Conservation (phyloP, 2,329 filamentous ascomycete species). For the Diaporthe caulivora region DNA sequence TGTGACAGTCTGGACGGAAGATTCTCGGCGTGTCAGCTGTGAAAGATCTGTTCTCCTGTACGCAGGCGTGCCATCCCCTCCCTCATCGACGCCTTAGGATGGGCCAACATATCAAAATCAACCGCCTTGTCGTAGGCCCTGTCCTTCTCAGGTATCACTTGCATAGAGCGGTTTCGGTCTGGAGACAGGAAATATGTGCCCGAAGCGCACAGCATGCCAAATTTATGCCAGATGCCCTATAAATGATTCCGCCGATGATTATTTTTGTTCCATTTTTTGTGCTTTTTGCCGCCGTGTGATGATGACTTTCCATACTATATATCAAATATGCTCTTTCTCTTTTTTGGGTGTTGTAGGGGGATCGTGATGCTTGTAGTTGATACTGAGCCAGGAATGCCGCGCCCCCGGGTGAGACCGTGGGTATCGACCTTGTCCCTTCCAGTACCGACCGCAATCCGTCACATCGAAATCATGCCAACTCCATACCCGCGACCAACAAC, state of each 20-base stretch:
- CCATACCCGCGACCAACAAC: conserved; percentile 24
- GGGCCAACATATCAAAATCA: not conserved
- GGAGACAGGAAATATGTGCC: not conserved
- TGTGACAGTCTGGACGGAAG: not conserved
- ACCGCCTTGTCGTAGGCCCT: not conserved
- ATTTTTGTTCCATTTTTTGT: conserved; percentile 34
- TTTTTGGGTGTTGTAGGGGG: conserved; percentile 12
- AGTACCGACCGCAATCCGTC: conserved; percentile 27
- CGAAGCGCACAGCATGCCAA: not conserved
- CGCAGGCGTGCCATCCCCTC: too few species aligned
- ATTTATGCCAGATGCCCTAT: not conserved
- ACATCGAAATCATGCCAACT: conserved; percentile 27
- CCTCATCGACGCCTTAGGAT: not conserved
- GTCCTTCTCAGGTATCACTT: not conserved
- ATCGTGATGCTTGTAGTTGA: conserved; percentile 27
- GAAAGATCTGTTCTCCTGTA: not conserved
- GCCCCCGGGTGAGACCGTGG: conserved; percentile 22
- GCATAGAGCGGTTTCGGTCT: not conserved
- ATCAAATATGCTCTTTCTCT: conserved; percentile 35
- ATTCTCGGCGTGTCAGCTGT: not conserved
- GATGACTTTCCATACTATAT: conserved; percentile 31
- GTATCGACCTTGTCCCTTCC: conserved; percentile 33
- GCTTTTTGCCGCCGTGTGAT: conserved; percentile 26
- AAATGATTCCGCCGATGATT: conserved; percentile 1
- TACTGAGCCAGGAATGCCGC: conserved; percentile 34